These are phyloP conservation scores for Endocarpon pusillum DNA, from an alignment of 495 filamentous ascomycete species.

Conservation along the genomic window DNA sequence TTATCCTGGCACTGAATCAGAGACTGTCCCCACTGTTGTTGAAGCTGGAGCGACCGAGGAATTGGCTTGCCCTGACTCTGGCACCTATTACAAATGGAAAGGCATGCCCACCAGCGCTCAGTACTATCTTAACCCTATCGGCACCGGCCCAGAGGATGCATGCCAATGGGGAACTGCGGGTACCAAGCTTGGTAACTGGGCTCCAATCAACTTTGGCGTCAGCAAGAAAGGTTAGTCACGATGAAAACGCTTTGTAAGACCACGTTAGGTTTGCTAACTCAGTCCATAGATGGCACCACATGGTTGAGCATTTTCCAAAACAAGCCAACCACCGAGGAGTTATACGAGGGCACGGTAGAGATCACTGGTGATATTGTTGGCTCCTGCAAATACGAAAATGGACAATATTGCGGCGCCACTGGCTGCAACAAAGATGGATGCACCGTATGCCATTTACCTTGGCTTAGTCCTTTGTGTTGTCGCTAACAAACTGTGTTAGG, in stretches of 20 bases:
- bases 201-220: constrained; percentile 76
- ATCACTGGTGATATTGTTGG: constrained; percentile 46
- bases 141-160: constrained; percentile 45
- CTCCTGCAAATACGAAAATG: constrained; percentile 54
- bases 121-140: constrained; percentile 87
- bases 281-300: constrained; percentile 45
- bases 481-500: neutral
- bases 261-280: too few relatives aligned
- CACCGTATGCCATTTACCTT: constrained; percentile 38
- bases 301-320: constrained; percentile 73
- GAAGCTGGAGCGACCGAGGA: constrained; percentile 33
- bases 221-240: too few relatives aligned
- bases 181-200: constrained; percentile 62
- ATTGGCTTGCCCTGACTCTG: constrained; percentile 57
- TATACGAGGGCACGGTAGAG: constrained; percentile 57
- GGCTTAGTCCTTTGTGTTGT: neutral
- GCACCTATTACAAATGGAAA: constrained; percentile 60
- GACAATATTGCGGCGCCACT: constrained; percentile 33
- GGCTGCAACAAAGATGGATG: constrained; percentile 39
- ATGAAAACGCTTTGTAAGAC: too few relatives aligned
- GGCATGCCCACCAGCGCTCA: constrained; percentile 67
- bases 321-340: constrained; percentile 40
- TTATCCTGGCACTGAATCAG: constrained; percentile 73
- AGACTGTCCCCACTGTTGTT: constrained; percentile 59
- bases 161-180: constrained; percentile 58